Evolutionary conservation across 805 yeast species (phyloP).

Genomic region (Kuraishia borneana): DNA sequence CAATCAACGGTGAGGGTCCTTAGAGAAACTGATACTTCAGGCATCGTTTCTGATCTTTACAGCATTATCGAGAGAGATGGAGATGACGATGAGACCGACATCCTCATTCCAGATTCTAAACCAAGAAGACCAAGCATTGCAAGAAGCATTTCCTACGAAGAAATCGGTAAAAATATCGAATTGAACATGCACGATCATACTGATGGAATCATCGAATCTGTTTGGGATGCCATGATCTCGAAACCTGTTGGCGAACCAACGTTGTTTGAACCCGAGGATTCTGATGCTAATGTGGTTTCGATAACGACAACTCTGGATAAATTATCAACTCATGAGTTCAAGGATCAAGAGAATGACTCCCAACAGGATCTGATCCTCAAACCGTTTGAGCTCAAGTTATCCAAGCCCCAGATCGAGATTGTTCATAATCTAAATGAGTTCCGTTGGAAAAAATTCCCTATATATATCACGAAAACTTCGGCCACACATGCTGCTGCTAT

Average conservation of each 20-base stretch:
- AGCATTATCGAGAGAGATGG: constrained; percentile 7
- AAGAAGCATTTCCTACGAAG: constrained; percentile 13
- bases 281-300: constrained; percentile 3
- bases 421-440: constrained; percentile 45
- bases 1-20: constrained; percentile 17
- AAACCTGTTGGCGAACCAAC: constrained; percentile 1
- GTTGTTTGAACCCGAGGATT: constrained; percentile 1
- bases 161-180: constrained; percentile 21
- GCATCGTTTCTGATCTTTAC: constrained; percentile 6
- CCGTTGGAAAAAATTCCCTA: constrained; percentile 61
- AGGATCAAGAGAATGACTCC: neutral
- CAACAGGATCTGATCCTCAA: constrained; percentile 5
- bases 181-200: constrained; percentile 45
- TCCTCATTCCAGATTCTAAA: neutral
- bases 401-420: constrained; percentile 35
- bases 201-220: constrained; percentile 53
- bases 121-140: constrained; percentile 11
- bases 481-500: constrained; percentile 79
- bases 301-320: constrained; percentile 6
- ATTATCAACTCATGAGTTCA: constrained; percentile 4
- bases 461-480: constrained; percentile 52
- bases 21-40: constrained; percentile 15
- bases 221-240: constrained; percentile 43
- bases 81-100: constrained; percentile 3
- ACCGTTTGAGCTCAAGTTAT: constrained; percentile 25